Evolutionary conservation across 495 filamentous ascomycete genomes (phyloP).

Genomic region (Talaromyces thailandensis): DNA sequence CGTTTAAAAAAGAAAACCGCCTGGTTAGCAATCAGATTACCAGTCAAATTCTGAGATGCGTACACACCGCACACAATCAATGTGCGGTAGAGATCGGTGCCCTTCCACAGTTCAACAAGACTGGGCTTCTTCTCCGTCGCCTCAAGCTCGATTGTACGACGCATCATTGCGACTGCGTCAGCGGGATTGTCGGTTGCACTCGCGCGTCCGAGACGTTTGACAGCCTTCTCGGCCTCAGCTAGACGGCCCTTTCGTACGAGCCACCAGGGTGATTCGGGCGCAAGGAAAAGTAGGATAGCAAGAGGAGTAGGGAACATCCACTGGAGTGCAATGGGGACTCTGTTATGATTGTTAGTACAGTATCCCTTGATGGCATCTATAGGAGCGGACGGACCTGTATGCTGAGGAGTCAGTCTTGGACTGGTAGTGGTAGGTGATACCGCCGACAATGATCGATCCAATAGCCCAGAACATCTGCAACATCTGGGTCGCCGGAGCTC

Average conservation of each 20-base stretch:
- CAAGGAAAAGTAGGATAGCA: conserved; percentile 30
- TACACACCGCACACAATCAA: conserved; percentile 23
- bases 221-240: conserved; percentile 27
- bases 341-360: conserved; percentile 21
- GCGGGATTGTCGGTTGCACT: conserved; percentile 15
- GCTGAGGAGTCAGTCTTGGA: conserved; percentile 21
- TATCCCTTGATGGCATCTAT: conserved; percentile 18
- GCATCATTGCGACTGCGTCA: conserved; percentile 52
- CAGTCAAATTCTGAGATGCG: conserved; percentile 20
- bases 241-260: conserved; percentile 33
- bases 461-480: conserved; percentile 41
- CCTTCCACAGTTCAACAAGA: conserved; percentile 18
- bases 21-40: conserved; percentile 20
- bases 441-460: conserved; percentile 35
- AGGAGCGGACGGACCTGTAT: conserved; percentile 33
- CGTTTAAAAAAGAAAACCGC: conserved; percentile 21
- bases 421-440: conserved; percentile 33
- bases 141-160: conserved; percentile 59
- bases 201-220: conserved; percentile 26
- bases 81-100: conserved; percentile 19
- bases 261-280: conserved; percentile 43
- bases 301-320: conserved; percentile 37
- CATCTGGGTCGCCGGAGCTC: conserved; percentile 37
- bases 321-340: conserved; percentile 37
- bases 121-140: conserved; percentile 35